phyloP scores from a whole-genome alignment of 495 filamentous ascomycete species.

The Tuber magnatum region DNA sequence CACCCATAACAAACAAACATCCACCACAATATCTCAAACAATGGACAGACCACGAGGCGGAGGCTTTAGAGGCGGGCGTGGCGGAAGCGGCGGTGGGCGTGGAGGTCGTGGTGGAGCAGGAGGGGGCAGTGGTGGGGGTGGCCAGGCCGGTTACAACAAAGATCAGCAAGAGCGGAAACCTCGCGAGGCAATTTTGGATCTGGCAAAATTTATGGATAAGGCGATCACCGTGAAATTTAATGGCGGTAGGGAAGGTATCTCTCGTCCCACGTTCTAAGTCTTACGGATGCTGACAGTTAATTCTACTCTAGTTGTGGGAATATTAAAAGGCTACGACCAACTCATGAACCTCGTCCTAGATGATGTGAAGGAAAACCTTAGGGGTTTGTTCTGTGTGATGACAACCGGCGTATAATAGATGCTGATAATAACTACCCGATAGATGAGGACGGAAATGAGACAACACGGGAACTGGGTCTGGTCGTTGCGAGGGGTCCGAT shows the following conservation, averaged over 20 bases:
- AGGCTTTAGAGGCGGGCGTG: constrained; percentile 38
- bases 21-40: constrained; percentile 16
- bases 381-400: constrained; percentile 53
- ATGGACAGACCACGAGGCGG: constrained; percentile 38
- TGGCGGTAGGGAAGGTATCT: constrained; percentile 81
- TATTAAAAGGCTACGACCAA: constrained; percentile 89
- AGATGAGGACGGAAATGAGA: constrained; percentile 91
- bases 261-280: neutral
- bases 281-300: neutral
- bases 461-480: constrained; percentile 73
- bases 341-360: constrained; percentile 97
- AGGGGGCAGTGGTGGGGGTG: constrained; percentile 46
- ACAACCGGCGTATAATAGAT: neutral
- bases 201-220: constrained; percentile 95
- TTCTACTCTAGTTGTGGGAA: constrained; percentile 61
- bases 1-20: constrained; percentile 25
- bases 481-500: constrained; percentile 89
- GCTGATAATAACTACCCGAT: constrained; percentile 18
- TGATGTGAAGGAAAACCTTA: constrained; percentile 79
- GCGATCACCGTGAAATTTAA: constrained; percentile 91
- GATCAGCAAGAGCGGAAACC: constrained; percentile 66
- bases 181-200: constrained; percentile 96
- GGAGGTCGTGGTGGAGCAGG: constrained; percentile 44
- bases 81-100: constrained; percentile 46
- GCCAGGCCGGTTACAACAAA: constrained; percentile 42